Base-by-base conservation (phyloP, 2,329 filamentous ascomycete species). In the Paraphaeosphaeria sporulosa region DNA sequence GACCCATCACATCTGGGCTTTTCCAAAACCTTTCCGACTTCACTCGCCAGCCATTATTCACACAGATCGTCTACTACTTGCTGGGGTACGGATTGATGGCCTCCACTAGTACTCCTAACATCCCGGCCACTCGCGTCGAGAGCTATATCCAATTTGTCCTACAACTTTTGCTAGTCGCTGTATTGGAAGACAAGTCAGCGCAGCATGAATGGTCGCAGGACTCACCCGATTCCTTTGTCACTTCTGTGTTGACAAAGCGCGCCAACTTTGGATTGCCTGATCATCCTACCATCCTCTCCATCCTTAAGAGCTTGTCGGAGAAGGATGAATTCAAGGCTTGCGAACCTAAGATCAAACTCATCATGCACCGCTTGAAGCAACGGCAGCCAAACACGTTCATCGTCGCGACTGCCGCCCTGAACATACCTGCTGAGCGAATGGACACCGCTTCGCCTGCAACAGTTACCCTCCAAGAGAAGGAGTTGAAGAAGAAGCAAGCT, bases 101-200 rank as follows among this genome's bases (percentile, higher is more conserved):
- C 23, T 83, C 87, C 57, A 84, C 85, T 50, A 84, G 87, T 30
- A 93, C 91, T 0, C 90, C 92, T 0, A 87, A 84, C 19, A 89
- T 98, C 27, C 92, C 93, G 9, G 84, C 86, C 12, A 96, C 94
- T 1, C 87, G 95, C 55, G 85, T 97, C 9, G 95, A 99, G 79
- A 90, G 92, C 0, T 97, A 96, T 78, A 80, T 98, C 34, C 94
- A 98, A 72, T 91, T 97, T 48, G 89, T 97, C 1, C 81, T 99
- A 34, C 95, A 99, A 76, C 83, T 99, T 12, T 85, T 93, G 4
- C 86, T 98, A 43, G 88, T 97, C 53, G 94, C 94, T 15, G 89
- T 96, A 44, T 82, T 91, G 3, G 95, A 98, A 78, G 95, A 98
- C 71, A 84, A 86, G 69, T 83, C 85, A 15, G 81, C 84, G 58